Percentiles rank a stretch among this genome's conserved stretches.
phyloP scores from a whole-genome alignment of 139 green algal genomes.

The Picochlorum sp. region DNA sequence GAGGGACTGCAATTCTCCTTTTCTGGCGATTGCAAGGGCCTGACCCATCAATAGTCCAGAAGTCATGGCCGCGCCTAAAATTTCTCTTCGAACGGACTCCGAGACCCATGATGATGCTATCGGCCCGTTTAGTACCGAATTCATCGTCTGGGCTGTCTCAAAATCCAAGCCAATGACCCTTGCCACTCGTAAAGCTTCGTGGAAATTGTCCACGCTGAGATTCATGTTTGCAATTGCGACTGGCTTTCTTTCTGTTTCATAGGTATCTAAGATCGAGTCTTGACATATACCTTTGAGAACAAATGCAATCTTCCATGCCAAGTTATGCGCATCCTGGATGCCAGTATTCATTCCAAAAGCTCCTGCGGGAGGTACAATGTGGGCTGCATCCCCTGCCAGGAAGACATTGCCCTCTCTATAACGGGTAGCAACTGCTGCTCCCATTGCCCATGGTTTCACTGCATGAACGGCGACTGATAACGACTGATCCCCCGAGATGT shows the following conservation, averaged over 20 bases:
- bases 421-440: slow-evolving; percentile 53
- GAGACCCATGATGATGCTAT: not conserved
- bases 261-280: slow-evolving; percentile 49
- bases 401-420: slow-evolving; percentile 49
- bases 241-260: slow-evolving; percentile 62
- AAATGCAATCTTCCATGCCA: slow-evolving; percentile 91
- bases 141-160: slow-evolving; percentile 37
- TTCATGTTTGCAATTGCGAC: slow-evolving; percentile 66
- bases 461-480: slow-evolving; percentile 10
- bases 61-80: slow-evolving; percentile 26
- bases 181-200: slow-evolving; percentile 67
- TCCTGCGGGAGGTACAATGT: slow-evolving; percentile 76
- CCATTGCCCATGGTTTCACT: slow-evolving; percentile 75
- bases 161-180: slow-evolving; percentile 70
- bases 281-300: slow-evolving; percentile 27
- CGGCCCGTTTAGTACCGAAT: slow-evolving; percentile 15
- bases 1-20: slow-evolving; percentile 31
- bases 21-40: slow-evolving; percentile 10
- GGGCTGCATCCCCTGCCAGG: slow-evolving; percentile 83
- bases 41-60: slow-evolving; percentile 22
- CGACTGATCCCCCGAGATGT: slow-evolving; percentile 19
- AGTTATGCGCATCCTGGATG: slow-evolving; percentile 79
- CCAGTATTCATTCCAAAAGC: slow-evolving; percentile 98
- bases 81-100: not conserved
- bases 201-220: slow-evolving; percentile 83